Evolutionary conservation across 2,329 filamentous ascomycete genomes (phyloP).

Genomic region (Pezicula carpinea): DNA sequence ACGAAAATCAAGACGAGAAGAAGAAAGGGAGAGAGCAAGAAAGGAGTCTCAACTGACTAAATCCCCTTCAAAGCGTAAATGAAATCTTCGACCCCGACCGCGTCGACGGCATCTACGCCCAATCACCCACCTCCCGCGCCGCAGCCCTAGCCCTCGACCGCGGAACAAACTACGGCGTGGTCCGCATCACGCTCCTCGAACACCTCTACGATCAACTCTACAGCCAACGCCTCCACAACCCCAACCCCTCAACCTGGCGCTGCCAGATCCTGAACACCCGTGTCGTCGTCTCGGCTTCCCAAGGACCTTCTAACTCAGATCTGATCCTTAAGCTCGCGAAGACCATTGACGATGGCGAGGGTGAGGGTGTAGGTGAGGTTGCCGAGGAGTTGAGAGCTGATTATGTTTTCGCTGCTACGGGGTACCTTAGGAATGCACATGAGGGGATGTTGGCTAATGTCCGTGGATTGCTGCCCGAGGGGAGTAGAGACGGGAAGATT

Average conservation of each 20-base stretch:
- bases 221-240: constrained; percentile 68
- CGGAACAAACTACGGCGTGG: constrained; percentile 91
- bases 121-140: constrained; percentile 55
- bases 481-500: constrained; percentile 40
- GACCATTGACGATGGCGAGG: constrained; percentile 32
- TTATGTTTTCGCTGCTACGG: constrained; percentile 81
- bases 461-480: constrained; percentile 59
- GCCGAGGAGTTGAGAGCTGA: constrained; percentile 59
- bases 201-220: constrained; percentile 85
- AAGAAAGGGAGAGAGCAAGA: no score
- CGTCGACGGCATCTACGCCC: constrained; percentile 71
- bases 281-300: constrained; percentile 40
- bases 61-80: constrained; percentile 65
- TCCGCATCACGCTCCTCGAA: constrained; percentile 86
- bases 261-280: constrained; percentile 73
- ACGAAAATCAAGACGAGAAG: no score
- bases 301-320: constrained; percentile 2
- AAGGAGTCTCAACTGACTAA: background rate
- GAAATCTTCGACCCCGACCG: constrained; percentile 91
- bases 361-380: constrained; percentile 33
- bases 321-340: constrained; percentile 22
- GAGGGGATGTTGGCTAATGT: constrained; percentile 68
- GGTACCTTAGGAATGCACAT: constrained; percentile 76
- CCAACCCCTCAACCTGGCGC: constrained; percentile 71
- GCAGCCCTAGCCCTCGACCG: constrained; percentile 63